phyloP scores from a whole-genome alignment of 208 protist species.

The Wallacemonas collosoma region DNA sequence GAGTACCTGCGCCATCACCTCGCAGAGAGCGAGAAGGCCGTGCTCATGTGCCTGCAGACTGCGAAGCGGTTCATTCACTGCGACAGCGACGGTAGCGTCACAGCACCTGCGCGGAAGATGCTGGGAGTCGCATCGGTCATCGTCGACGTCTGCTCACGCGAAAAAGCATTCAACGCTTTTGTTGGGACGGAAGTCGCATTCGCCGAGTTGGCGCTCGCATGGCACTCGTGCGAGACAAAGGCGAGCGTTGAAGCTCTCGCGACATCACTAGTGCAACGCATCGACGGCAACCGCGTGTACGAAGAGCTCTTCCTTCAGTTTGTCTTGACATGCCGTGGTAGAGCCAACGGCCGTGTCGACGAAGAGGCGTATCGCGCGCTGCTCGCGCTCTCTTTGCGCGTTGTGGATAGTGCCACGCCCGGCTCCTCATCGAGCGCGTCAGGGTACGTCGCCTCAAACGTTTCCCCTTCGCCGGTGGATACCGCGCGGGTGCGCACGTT shows the following conservation, averaged over 20 bases:
- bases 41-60: constrained; percentile 83
- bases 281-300: constrained; percentile 9
- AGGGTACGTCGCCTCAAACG: too few relatives aligned
- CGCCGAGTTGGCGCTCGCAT: constrained; percentile 47
- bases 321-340: neutral
- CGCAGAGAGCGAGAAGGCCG: constrained; percentile 64
- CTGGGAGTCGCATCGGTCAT: constrained; percentile 25
- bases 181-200: constrained; percentile 51
- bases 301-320: constrained; percentile 15
- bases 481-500: constrained; percentile 23
- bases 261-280: neutral
- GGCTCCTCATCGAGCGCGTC: neutral
- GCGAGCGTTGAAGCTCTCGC: neutral
- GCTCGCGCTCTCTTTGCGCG: constrained; percentile 28
- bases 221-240: constrained; percentile 19
- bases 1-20: constrained; percentile 57
- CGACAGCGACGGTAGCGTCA: neutral
- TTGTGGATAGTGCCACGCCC: constrained; percentile 12
- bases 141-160: constrained; percentile 3
- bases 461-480: neutral
- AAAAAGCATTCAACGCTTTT: neutral
- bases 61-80: constrained; percentile 33
- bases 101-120: constrained; percentile 23
- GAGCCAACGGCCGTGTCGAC: neutral
- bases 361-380: constrained; percentile 21